Evolutionary conservation across 1,284 basidiomycete species (phyloP).

Genomic region (Rhodotorula sp.): DNA sequence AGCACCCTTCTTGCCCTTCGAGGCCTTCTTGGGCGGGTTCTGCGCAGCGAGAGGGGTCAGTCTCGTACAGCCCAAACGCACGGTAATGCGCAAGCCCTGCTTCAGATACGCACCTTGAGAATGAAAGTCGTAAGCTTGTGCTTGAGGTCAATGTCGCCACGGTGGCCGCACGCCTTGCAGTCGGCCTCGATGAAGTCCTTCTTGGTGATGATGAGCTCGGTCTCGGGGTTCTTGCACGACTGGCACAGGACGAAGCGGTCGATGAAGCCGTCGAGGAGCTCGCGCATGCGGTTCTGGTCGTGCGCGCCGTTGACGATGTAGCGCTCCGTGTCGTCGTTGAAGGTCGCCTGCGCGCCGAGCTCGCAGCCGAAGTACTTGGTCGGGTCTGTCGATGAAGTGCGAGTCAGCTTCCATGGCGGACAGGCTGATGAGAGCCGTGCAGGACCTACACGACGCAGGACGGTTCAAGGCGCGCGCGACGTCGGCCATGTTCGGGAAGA

Average conservation of each 20-base stretch:
- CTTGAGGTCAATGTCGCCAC: slow-evolving; percentile 90
- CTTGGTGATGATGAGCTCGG: slow-evolving; percentile 88
- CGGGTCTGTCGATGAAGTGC: slow-evolving; percentile 61
- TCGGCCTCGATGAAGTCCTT: slow-evolving; percentile 88
- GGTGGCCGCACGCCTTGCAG: slow-evolving; percentile 97
- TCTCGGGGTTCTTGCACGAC: slow-evolving; percentile 99
- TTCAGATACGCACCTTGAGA: slow-evolving; percentile 59
- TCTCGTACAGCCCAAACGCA: no score
- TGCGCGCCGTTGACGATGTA: slow-evolving; percentile 99
- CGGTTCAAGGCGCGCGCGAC: slow-evolving; percentile 93
- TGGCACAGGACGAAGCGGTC: slow-evolving; percentile 94
- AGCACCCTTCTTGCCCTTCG: slow-evolving; percentile 66
- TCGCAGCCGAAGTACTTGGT: slow-evolving; percentile 99
- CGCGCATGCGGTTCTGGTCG: slow-evolving; percentile 85
- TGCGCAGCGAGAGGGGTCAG: no score
- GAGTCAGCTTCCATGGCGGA: neutral
- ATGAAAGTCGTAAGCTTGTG: slow-evolving; percentile 98
- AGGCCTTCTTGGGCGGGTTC: slow-evolving; percentile 73
- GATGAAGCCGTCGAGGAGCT: slow-evolving; percentile 95
- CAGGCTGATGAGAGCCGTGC: no score
- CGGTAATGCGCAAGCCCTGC: no score
- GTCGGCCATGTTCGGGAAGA: slow-evolving; percentile 97
- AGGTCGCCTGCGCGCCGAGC: slow-evolving; percentile 94
- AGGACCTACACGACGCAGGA: slow-evolving; percentile 71
- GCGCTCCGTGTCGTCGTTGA: slow-evolving; percentile 93